Base-by-base conservation (phyloP, 2,329 filamentous ascomycete species). In the Venturia effusa region DNA sequence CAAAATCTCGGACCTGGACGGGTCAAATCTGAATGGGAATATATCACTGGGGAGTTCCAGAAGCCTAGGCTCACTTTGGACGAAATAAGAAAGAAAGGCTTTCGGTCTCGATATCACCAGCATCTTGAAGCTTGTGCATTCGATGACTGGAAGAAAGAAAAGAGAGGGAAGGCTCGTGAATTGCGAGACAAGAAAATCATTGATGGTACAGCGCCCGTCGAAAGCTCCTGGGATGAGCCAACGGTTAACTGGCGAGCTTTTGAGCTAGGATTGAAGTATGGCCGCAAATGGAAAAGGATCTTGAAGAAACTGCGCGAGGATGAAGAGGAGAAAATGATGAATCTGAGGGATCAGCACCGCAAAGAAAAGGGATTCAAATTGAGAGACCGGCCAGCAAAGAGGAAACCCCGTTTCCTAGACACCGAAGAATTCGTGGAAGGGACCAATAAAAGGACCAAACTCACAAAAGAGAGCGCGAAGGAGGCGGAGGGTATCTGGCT, bases 161-260 rank as follows among this genome's bases (percentile, higher is more conserved):
- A 39, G 59, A 37, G 39, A 24, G 24, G 15, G 39, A 41, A 39
- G n/a, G 30, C 59, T 13, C 32, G 39, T 8, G 39, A 61, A 15
- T 40, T 39, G 32, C 19, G 24, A n/a, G 59, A 61, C 4, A 39
- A 40, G 59, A 22, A 10, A 61, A 41, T 17, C 22, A 19, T 4
- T 2, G 43, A 45, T 24, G 19, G 15, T 45, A 45, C 43, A 45
- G 43, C 43, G 22, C 43, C 43, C 15, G n/a, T 45, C 22, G 43
- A 45, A 45, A 45, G 43, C 22, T 45, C 43, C n/a, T 45, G 43
- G 43, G 43, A 13, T n/a, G 43, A 45, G 43, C 61, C 61, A n/a
- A n/a, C 13, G 6, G 43, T 62, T n/a, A 51, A 62, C 30, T 62
- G 61, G 61, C 32, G 27, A 51, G 43, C 54, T 40, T 62, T 62